Base-by-base conservation (phyloP, 2,329 filamentous ascomycete genomes). In the Aspergillus fijiensis region DNA sequence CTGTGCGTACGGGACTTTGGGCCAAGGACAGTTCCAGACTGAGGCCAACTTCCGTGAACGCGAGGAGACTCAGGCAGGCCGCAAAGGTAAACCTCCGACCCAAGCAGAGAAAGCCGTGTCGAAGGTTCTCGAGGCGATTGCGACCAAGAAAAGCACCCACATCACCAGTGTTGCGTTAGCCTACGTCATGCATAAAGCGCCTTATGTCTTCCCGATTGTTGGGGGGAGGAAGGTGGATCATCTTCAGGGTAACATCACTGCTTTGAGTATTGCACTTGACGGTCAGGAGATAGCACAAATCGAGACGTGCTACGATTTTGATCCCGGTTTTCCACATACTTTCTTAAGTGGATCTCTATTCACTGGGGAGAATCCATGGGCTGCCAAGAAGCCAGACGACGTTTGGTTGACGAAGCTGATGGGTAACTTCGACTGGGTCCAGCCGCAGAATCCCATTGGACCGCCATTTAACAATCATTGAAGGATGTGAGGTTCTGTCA, bases 161-260 rank as follows among this genome's bases (percentile, higher is more conserved):
- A n/a, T 69, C 4, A 51, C 66, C 1, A 35, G 60, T 29, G 49
- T 69, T 2, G 83, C 83, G 0, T 71, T 85, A 53, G 81, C 82
- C 5, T 85, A 85, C 61, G 76, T 84, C 12, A 72, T 79, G 66
- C 70, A 61, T 9, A 51, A 84, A 74, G 74, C 80, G 0, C 76
- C 78, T 0, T 77, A 84, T 61, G 82, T 85, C 6, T 82, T 84
- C 63, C 83, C 83, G 2, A 79, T 85, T 27, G 65, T 85, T 16
- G 83, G 82, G 4, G 79, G 79, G 0, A 70, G 81, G 19, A 84
- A 80, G 64, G 64, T 81, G 23, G 80, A 82, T 55, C 82, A 85
- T 50, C 65, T 85, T 4, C 69, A 79, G 55, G 77, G 77, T 23
- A 87, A 84, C 65, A 83, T 87, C 59, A 74, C 80, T 64, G 84